Evolutionary conservation across 345 rosid genomes (phyloP).

Genomic region (Fremontodendron californicum): DNA sequence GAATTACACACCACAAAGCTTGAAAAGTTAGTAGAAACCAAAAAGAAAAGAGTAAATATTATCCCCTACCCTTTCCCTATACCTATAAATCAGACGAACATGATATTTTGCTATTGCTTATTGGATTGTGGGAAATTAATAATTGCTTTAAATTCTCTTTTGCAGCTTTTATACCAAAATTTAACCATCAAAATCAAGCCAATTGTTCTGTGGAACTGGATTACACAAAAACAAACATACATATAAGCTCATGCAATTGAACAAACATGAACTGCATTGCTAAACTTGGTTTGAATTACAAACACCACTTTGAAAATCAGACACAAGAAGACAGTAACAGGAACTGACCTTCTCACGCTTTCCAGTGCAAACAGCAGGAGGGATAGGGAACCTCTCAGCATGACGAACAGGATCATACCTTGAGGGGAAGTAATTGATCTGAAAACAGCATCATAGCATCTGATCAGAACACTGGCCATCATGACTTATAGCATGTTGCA

Average conservation of each 20-base stretch:
- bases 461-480: neutral
- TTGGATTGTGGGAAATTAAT: neutral
- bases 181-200: neutral
- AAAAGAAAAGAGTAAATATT: neutral
- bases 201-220: neutral
- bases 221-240: neutral
- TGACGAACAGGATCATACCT: slow-evolving; percentile 75
- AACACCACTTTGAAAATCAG: neutral
- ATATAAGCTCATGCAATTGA: neutral
- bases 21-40: neutral
- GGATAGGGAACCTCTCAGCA: slow-evolving; percentile 61
- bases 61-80: neutral
- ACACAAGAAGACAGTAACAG: neutral
- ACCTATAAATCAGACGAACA: neutral
- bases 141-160: neutral
- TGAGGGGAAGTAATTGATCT: slow-evolving; percentile 96
- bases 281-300: too few species aligned
- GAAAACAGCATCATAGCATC: slow-evolving; percentile 21
- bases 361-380: slow-evolving; percentile 52
- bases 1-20: slow-evolving; percentile 1
- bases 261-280: neutral
- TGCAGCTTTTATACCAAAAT: neutral
- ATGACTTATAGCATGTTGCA: neutral
- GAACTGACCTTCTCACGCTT: slow-evolving; percentile 71
- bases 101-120: neutral